phyloP scores from a whole-genome alignment of 2,329 filamentous ascomycete genomes.

The Fusarium gaditjirri region DNA sequence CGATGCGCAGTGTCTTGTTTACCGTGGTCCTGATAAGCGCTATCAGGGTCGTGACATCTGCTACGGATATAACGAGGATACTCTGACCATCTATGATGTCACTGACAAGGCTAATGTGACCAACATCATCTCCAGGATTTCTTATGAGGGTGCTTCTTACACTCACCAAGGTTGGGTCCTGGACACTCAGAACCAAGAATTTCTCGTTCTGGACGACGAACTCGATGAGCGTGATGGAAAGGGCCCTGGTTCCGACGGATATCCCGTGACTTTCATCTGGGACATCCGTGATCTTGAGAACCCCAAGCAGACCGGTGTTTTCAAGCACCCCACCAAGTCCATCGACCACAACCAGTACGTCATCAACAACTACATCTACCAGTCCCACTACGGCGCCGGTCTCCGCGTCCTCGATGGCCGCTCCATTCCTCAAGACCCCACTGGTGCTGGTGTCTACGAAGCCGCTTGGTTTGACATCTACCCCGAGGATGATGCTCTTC shows the following conservation, averaged over 20 bases:
- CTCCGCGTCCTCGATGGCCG: constrained; percentile 54
- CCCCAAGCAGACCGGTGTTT: constrained; percentile 56
- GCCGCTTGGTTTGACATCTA: constrained; percentile 62
- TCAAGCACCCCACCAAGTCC: constrained; percentile 53
- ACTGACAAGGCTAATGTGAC: constrained; percentile 58
- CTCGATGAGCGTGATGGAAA: constrained; percentile 58
- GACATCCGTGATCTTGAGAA: constrained; percentile 57
- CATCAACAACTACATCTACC: constrained; percentile 56
- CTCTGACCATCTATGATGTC: constrained; percentile 64
- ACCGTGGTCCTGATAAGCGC: constrained; percentile 60
- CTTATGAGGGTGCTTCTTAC: constrained; percentile 66
- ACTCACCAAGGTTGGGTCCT: constrained; percentile 69
- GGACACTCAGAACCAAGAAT: constrained; percentile 56
- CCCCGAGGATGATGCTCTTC: constrained; percentile 59
- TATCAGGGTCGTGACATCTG: constrained; percentile 64
- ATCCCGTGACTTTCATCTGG: constrained; percentile 63
- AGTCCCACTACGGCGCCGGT: constrained; percentile 63
- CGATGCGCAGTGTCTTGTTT: constrained; percentile 68
- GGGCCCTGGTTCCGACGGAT: constrained; percentile 54
- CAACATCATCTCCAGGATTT: constrained; percentile 62
- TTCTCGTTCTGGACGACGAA: constrained; percentile 64
- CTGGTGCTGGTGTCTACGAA: constrained; percentile 58
- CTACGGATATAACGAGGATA: constrained; percentile 66
- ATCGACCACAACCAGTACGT: constrained; percentile 64
- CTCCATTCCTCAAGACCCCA: constrained; percentile 54